These are phyloP conservation scores for Auxenochlorella pyrenoidosa DNA, from an alignment of 139 green algal species.

Conservation along the genomic window DNA sequence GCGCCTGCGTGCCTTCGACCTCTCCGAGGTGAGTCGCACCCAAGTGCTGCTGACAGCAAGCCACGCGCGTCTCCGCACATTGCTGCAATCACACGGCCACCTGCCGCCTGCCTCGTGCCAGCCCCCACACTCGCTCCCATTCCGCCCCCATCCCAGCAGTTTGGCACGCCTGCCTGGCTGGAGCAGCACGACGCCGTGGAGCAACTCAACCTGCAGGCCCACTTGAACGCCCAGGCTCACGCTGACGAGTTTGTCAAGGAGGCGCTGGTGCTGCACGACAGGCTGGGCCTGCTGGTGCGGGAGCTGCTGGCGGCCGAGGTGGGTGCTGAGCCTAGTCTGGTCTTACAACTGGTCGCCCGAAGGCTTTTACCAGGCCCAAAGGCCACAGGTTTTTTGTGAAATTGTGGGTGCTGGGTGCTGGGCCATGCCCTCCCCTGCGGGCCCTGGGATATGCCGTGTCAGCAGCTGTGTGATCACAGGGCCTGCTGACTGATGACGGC, in stretches of 20 bases:
- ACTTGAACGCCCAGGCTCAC: conserved; percentile 79
- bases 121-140: not conserved
- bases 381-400: no score
- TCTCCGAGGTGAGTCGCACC: conserved; percentile 68
- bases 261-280: conserved; percentile 77
- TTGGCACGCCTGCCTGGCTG: conserved; percentile 66
- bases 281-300: conserved; percentile 72
- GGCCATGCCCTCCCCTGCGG: no score
- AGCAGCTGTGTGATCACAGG: no score
- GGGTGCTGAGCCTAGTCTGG: not conserved
- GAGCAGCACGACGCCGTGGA: conserved; percentile 70
- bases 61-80: no score
- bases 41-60: no score
- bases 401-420: not conserved
- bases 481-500: no score
- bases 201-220: conserved; percentile 80
- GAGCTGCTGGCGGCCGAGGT: conserved; percentile 84
- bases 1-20: conserved; percentile 45
- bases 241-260: conserved; percentile 91
- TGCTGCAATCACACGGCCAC: no score
- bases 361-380: not conserved
- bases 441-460: no score
- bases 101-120: no score
- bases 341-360: no score
- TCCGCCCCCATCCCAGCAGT: conserved; percentile 34